Evolutionary conservation across 208 protist genomes (phyloP).

Genomic region (Polymyxa betae): DNA sequence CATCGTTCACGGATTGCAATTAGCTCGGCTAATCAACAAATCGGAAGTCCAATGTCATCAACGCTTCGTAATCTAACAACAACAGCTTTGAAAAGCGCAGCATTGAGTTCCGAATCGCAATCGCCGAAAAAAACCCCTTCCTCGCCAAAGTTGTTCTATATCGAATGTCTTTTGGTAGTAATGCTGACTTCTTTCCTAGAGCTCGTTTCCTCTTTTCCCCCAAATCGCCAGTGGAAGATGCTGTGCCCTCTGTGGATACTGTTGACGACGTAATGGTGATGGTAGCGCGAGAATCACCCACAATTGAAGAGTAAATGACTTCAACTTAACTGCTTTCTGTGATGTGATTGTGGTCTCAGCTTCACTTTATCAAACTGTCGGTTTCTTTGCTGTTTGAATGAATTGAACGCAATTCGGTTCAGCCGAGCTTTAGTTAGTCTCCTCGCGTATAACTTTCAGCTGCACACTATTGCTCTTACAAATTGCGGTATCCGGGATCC

Average conservation of each 20-base stretch:
- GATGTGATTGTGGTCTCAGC: neutral
- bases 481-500: slow-evolving; percentile 27
- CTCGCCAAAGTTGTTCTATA: slow-evolving; percentile 7
- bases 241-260: neutral
- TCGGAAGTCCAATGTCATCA: neutral
- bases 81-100: neutral
- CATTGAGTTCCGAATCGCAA: no score
- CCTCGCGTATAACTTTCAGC: neutral
- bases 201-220: slow-evolving; percentile 26
- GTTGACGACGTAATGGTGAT: slow-evolving; percentile 33
- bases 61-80: neutral
- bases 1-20: neutral
- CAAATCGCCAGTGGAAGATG: neutral
- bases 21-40: neutral
- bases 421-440: neutral
- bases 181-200: neutral
- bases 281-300: slow-evolving; percentile 8
- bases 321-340: neutral
- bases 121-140: neutral
- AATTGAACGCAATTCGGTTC: neutral
- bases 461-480: slow-evolving; percentile 19
- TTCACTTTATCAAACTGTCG: neutral
- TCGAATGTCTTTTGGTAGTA: neutral
- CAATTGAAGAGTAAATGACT: slow-evolving; percentile 18
- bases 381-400: neutral